phyloP scores from a whole-genome alignment of 2,329 filamentous ascomycete species.

The Cytospora piceicola region DNA sequence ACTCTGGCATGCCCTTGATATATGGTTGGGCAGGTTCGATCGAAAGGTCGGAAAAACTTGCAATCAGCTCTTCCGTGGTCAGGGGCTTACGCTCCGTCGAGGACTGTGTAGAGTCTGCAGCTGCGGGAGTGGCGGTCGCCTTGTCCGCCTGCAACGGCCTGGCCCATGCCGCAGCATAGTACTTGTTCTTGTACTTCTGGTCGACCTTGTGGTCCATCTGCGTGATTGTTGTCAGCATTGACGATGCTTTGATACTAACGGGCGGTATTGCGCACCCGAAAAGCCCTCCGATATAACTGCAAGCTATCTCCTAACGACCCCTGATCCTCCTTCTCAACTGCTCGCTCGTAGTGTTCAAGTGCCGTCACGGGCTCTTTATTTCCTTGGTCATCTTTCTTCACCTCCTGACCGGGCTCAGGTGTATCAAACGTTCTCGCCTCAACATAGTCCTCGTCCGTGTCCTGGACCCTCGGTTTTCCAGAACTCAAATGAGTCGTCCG shows the following conservation, averaged over 20 bases:
- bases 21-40: conserved; percentile 71
- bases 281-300: conserved; percentile 85
- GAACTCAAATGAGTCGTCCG: conserved; percentile 30
- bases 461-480: conserved; percentile 35
- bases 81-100: conserved; percentile 53
- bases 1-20: conserved; percentile 72
- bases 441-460: conserved; percentile 44
- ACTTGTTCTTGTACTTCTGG: conserved; percentile 84
- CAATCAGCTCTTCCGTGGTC: conserved; percentile 70
- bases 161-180: conserved; percentile 71
- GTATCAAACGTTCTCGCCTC: conserved; percentile 44
- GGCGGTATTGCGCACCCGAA: conserved; percentile 61
- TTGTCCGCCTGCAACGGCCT: conserved; percentile 45
- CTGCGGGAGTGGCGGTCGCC: conserved; percentile 31
- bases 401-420: conserved; percentile 31
- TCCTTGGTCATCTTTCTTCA: conserved; percentile 35
- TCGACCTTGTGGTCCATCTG: conserved; percentile 86
- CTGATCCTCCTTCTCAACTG: conserved; percentile 83
- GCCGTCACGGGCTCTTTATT: conserved; percentile 68
- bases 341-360: conserved; percentile 89
- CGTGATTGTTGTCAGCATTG: conserved; percentile 9
- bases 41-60: conserved; percentile 70
- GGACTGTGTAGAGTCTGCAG: conserved; percentile 37
- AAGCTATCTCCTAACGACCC: conserved; percentile 90
- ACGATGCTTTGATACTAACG: neutral